Evolutionary conservation across 768 basidiomycete species (phyloP).

Genomic region (Boletus reticulatus): DNA sequence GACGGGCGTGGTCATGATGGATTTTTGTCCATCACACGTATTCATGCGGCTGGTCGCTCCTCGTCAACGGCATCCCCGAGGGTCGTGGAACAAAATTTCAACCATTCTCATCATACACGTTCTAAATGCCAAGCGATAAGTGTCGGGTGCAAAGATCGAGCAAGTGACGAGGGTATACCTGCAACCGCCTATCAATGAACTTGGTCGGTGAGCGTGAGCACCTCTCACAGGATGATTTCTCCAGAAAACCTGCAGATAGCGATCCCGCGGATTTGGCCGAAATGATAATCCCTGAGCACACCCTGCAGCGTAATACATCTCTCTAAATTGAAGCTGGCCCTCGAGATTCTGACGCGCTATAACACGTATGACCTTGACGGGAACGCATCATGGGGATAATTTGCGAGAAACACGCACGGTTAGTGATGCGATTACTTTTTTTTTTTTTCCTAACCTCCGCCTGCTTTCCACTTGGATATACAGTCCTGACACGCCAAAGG

Average conservation of each 20-base stretch:
- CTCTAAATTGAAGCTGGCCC: slow-evolving; percentile 3
- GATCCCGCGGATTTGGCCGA: slow-evolving; percentile 22
- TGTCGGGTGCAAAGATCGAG: background rate
- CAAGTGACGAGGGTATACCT: slow-evolving; percentile 5
- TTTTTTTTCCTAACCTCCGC: background rate
- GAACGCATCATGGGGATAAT: background rate
- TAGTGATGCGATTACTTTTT: background rate
- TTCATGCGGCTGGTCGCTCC: slow-evolving; percentile 4
- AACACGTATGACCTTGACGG: background rate
- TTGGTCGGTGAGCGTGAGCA: background rate
- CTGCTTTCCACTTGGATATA: slow-evolving; percentile 3
- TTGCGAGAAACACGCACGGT: slow-evolving; percentile 11
- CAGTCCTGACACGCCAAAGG: slow-evolving; percentile 12
- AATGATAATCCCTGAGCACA: slow-evolving; percentile 4
- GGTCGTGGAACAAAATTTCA: slow-evolving; percentile 14
- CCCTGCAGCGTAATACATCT: slow-evolving; percentile 6
- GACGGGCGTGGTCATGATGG: background rate
- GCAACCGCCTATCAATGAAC: slow-evolving; percentile 3
- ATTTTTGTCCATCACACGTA: slow-evolving; percentile 7
- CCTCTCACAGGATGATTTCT: slow-evolving; percentile 3
- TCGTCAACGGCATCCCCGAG: slow-evolving; percentile 14
- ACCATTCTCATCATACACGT: slow-evolving; percentile 3
- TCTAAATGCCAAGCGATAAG: background rate
- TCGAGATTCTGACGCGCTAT: slow-evolving; percentile 10
- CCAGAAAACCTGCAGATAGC: slow-evolving; percentile 5